phyloP scores from a whole-genome alignment of 1,284 basidiomycete species.

The Gymnopus androsaceus region DNA sequence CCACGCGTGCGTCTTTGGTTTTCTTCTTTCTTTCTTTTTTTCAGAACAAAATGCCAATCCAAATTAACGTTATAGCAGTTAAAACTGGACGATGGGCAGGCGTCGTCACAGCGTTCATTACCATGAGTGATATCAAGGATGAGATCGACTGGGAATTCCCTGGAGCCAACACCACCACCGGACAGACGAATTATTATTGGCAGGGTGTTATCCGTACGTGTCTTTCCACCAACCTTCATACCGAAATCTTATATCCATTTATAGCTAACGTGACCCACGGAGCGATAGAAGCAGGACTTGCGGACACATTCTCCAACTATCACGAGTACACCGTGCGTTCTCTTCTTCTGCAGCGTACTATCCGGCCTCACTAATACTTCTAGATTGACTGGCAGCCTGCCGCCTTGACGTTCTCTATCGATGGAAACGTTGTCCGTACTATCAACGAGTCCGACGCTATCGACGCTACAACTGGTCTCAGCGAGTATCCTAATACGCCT shows the following conservation, averaged over 20 bases:
- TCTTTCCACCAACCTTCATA: neutral
- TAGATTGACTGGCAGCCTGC: constrained; percentile 81
- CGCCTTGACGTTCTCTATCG: constrained; percentile 65
- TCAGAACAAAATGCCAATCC: too few species aligned
- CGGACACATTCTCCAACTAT: constrained; percentile 69
- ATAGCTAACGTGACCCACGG: constrained; percentile 49
- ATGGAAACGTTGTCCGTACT: constrained; percentile 71
- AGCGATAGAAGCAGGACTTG: constrained; percentile 43
- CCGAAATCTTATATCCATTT: constrained; percentile 7
- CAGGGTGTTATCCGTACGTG: constrained; percentile 72
- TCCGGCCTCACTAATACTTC: neutral
- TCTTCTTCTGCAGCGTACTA: neutral
- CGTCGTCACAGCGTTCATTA: constrained; percentile 82
- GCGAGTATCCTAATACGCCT: constrained; percentile 73
- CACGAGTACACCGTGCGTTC: constrained; percentile 72
- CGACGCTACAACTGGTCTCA: constrained; percentile 44
- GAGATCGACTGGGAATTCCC: constrained; percentile 89
- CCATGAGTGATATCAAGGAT: constrained; percentile 83
- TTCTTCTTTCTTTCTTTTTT: constrained; percentile 13
- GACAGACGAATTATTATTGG: constrained; percentile 81
- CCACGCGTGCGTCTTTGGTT: constrained; percentile 49
- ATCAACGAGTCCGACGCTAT: constrained; percentile 62
- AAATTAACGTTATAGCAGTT: too few species aligned
- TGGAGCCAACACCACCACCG: constrained; percentile 58
- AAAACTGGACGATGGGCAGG: constrained; percentile 67